phyloP scores from a whole-genome alignment of 1,284 basidiomycete genomes.

The Retiboletus flavoniger region DNA sequence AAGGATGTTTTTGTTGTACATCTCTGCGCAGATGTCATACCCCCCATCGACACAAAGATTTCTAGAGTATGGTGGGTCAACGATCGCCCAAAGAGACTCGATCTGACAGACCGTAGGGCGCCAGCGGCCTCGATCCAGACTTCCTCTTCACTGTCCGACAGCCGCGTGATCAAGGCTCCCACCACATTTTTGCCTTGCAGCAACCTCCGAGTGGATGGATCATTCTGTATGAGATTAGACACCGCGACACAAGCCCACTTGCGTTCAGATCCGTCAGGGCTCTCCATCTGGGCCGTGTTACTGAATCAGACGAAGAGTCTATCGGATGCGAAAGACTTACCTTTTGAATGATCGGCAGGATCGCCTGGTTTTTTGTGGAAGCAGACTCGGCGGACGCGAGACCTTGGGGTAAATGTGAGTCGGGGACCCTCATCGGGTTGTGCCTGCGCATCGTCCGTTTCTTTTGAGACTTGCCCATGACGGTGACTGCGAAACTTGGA shows the following conservation, averaged over 20 bases:
- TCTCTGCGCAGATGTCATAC: constrained; percentile 90
- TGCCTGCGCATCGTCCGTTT: constrained; percentile 78
- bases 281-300: constrained; percentile 57
- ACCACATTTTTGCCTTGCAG: constrained; percentile 91
- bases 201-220: constrained; percentile 82
- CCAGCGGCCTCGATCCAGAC: constrained; percentile 85
- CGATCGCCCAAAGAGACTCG: background rate
- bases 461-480: constrained; percentile 89
- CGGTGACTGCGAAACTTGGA: background rate
- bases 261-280: constrained; percentile 72
- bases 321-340: constrained; percentile 39
- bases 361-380: constrained; percentile 72
- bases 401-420: constrained; percentile 82
- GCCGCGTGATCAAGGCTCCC: constrained; percentile 76
- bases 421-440: constrained; percentile 89
- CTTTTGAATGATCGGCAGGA: constrained; percentile 87
- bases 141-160: constrained; percentile 84
- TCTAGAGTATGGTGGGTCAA: constrained; percentile 40
- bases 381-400: constrained; percentile 66
- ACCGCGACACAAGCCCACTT: constrained; percentile 94
- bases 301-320: background rate
- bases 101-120: constrained; percentile 59
- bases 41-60: constrained; percentile 94
- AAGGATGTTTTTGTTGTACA: constrained; percentile 94
- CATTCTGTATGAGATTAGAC: constrained; percentile 85